Percentiles rank a stretch among this genome's conserved stretches.
Conservation (phyloP, 306 rosid genomes). For the Ziziphus jujuba region DNA sequence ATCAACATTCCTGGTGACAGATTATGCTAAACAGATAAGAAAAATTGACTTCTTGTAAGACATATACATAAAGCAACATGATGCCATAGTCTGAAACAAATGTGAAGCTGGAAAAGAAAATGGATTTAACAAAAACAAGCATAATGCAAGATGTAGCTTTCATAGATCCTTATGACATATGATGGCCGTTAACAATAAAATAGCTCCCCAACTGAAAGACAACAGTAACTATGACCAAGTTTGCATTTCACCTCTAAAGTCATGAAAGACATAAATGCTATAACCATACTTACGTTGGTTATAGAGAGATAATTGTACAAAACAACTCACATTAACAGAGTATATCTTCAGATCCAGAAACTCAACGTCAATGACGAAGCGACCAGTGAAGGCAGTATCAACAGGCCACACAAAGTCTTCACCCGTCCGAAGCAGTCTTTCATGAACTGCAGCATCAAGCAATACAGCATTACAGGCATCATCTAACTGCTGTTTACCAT, state of each 20-base stretch:
- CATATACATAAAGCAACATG: too few relatives aligned
- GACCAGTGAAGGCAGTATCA: constrained; percentile 62
- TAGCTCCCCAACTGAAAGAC: not conserved
- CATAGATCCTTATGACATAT: too few relatives aligned
- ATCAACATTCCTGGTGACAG: not conserved
- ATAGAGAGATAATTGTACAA: not conserved
- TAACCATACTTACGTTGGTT: not conserved
- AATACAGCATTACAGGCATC: constrained; percentile 21
- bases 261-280: not conserved
- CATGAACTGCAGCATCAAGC: constrained; percentile 50
- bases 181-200: too few relatives aligned
- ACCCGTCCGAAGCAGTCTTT: constrained; percentile 57
- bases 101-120: too few relatives aligned
- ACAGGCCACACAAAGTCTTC: constrained; percentile 85
- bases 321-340: constrained; percentile 62
- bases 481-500: not conserved
- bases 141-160: too few relatives aligned
- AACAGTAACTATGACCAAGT: not conserved
- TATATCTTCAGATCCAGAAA: constrained; percentile 78
- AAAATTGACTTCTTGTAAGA: too few relatives aligned
- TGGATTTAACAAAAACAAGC: too few relatives aligned
- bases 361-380: constrained; percentile 77
- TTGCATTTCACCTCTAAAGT: not conserved
- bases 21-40: not conserved
- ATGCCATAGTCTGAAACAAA: too few relatives aligned